phyloP scores from a whole-genome alignment of 179 eudicot species.

The Gypsophila paniculata region DNA sequence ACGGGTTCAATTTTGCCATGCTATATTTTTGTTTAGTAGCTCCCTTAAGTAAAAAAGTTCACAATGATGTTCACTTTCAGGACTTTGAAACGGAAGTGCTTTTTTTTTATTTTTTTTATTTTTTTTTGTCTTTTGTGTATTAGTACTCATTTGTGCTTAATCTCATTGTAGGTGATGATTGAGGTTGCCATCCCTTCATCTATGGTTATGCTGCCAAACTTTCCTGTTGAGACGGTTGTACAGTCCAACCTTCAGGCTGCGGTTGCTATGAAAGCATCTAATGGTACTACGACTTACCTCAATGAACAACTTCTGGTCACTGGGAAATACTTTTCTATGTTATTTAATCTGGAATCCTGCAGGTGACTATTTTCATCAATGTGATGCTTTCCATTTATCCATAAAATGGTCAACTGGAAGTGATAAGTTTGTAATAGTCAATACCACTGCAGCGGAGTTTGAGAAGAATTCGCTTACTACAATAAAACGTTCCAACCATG shows the following conservation, averaged over 20 bases:
- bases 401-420: constrained; percentile 68
- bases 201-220: constrained; percentile 66
- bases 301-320: constrained; percentile 3
- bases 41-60: background rate
- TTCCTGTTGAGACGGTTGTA: constrained; percentile 75
- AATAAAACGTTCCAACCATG: constrained; percentile 20
- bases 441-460: constrained; percentile 39
- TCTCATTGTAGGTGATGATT: constrained; percentile 43
- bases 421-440: constrained; percentile 52
- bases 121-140: constrained; percentile 3
- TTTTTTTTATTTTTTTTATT: too few species aligned
- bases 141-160: constrained; percentile 9
- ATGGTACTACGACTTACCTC: constrained; percentile 38
- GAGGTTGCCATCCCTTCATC: constrained; percentile 76
- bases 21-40: background rate
- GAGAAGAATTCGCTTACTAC: constrained; percentile 28
- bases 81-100: background rate
- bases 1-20: background rate
- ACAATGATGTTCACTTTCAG: constrained; percentile 1
- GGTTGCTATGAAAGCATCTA: constrained; percentile 66
- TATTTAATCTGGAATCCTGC: constrained; percentile 22
- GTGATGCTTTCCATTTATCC: constrained; percentile 71
- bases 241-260: constrained; percentile 77
- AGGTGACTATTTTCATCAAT: constrained; percentile 63
- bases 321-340: background rate